Conservation (phyloP, 2,329 filamentous ascomycete species). For the Amylocarpus encephaloides region DNA sequence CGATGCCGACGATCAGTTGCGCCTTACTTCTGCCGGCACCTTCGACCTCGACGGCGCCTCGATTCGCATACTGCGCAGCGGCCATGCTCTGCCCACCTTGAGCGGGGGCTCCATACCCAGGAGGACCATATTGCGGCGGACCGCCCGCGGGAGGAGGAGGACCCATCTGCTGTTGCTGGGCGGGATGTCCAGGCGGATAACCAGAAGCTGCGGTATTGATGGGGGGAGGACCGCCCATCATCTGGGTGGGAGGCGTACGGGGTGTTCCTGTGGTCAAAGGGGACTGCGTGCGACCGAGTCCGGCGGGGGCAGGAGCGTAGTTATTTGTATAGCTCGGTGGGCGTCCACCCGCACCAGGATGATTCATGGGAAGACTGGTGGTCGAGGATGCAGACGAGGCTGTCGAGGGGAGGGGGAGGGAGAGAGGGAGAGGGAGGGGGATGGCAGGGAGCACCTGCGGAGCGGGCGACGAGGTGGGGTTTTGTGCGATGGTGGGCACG, state of each 20-base stretch:
- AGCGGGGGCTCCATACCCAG: conserved; percentile 27
- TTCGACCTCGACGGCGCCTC: conserved; percentile 65
- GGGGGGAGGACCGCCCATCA: conserved; percentile 54
- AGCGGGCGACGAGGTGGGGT: conserved; percentile 26
- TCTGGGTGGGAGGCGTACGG: conserved; percentile 31
- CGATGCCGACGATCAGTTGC: conserved; percentile 96
- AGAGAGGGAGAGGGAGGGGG: conserved; percentile 11
- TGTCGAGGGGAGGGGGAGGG: conserved; percentile 33
- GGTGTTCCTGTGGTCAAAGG: conserved; percentile 28
- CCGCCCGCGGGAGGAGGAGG: conserved; percentile 25
- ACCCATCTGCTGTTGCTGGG: conserved; percentile 40
- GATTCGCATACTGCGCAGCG: conserved; percentile 27
- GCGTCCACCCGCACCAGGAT: conserved; percentile 51
- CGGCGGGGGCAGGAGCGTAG: conserved; percentile 42
- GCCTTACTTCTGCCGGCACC: conserved; percentile 86
- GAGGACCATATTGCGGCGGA: conserved; percentile 30
- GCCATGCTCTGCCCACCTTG: conserved; percentile 21
- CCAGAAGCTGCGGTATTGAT: conserved; percentile 59
- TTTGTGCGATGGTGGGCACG: conserved; percentile 36
- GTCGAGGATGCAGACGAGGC: conserved; percentile 40
- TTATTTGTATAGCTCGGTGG: conserved; percentile 59
- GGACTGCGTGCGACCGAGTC: conserved; percentile 45
- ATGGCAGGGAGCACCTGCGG: conserved; percentile 24
- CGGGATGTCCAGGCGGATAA: conserved; percentile 47
- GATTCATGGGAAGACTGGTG: conserved; percentile 55